Base-by-base conservation (phyloP, 2,329 filamentous ascomycete genomes). In the Macroventuria anomochaeta region DNA sequence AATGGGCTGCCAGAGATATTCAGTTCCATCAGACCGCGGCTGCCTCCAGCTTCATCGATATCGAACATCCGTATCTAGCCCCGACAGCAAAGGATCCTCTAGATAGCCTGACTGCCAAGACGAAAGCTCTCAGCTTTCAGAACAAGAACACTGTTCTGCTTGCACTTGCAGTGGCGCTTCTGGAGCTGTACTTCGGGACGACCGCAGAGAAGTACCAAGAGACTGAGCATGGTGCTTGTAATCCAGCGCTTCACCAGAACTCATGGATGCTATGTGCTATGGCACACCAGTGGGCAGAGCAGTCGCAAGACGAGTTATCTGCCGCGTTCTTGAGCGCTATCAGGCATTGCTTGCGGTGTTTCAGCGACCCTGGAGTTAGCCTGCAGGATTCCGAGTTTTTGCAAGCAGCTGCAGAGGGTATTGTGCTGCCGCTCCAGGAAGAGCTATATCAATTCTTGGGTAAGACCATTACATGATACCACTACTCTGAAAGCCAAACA, bases 131-230 rank as follows among this genome's bases (percentile, higher is more conserved):
- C 5, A 50, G 41, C 7, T 71, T 70, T 40, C 64, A 66, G 31
- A 73, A 70, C 52, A 73, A 73, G 54, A 75, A 74, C 49, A 71
- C 64, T 0, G 57, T 72, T 6, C 57, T 75, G 21, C 63, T 74
- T 11, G 71, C 70, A 11, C 57, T 75, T 12, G 73, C 71, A 1
- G 60, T 74, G 18, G 58, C 68, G 5, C 60, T 75, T 2, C 60
- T 75, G 1, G 71, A 75, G 53, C 63, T 75, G 2, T 75, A 74
- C 46, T 74, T 73, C 56, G 72, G 72, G 2, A 64, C 60, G 7
- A 70, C 70, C 2, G 71, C 64, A 5, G 65, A 72, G 23, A 64
- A 68, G 41, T 68, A 72, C 28, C 67, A 65, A 31, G 57, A 67
- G 23, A 25, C 50, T 1, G 66, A 73, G 37, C 39, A 58, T 18